phyloP scores from a whole-genome alignment of 2,329 filamentous ascomycete species.

The Aspergillus bombycis region DNA sequence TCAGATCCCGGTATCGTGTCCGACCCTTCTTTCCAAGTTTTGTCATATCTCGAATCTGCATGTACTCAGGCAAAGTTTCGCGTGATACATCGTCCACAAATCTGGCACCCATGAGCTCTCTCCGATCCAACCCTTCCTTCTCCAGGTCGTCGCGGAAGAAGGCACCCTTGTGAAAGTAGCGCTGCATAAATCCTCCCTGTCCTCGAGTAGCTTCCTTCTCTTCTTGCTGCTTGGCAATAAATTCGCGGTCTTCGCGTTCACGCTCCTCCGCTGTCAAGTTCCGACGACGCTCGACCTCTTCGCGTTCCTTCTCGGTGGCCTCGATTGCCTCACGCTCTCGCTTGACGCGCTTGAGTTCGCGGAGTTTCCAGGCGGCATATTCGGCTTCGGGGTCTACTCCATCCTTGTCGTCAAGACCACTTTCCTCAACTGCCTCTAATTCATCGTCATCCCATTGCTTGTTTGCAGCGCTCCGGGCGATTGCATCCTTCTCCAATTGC shows the following conservation, averaged over 20 bases:
- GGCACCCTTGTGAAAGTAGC: constrained; percentile 95
- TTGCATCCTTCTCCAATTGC: constrained; percentile 80
- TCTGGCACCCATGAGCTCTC: constrained; percentile 82
- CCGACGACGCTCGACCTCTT: constrained; percentile 83
- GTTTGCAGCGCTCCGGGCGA: constrained; percentile 73
- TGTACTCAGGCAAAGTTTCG: constrained; percentile 82
- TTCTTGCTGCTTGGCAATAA: constrained; percentile 75
- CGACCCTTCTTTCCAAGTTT: constrained; percentile 90
- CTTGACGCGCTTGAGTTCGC: constrained; percentile 86
- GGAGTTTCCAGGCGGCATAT: constrained; percentile 88
- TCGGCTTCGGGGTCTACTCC: constrained; percentile 85
- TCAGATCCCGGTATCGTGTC: constrained; percentile 86
- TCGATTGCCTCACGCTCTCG: constrained; percentile 85
- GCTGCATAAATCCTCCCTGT: constrained; percentile 88
- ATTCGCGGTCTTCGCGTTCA: constrained; percentile 78
- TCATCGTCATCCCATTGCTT: constrained; percentile 81
- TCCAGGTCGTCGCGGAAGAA: constrained; percentile 86
- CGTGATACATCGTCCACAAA: constrained; percentile 87
- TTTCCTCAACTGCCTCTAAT: constrained; percentile 66
- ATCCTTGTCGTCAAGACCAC: constrained; percentile 87
- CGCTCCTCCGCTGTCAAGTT: constrained; percentile 87
- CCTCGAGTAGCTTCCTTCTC: constrained; percentile 74
- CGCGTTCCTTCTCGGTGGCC: constrained; percentile 78
- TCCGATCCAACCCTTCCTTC: constrained; percentile 72
- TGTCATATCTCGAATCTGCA: constrained; percentile 92